These are phyloP conservation scores for Fusarium protoensiforme DNA, from an alignment of 2,329 filamentous ascomycete species.

Conservation along the genomic window DNA sequence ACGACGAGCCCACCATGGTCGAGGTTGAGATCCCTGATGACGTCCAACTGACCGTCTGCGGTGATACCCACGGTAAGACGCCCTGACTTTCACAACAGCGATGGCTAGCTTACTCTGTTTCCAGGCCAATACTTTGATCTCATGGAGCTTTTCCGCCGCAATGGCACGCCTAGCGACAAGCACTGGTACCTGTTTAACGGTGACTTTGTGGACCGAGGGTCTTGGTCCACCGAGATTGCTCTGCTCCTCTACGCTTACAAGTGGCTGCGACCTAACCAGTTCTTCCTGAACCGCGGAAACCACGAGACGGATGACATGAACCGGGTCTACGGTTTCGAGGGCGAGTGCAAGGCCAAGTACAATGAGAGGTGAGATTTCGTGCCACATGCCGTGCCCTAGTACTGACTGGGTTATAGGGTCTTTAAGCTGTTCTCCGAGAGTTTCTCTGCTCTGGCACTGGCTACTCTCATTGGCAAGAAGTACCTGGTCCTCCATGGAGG, in stretches of 20 bases:
- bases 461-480: conserved; percentile 90
- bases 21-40: conserved; percentile 85
- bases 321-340: conserved; percentile 96
- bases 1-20: conserved; percentile 96
- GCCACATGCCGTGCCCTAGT: background rate
- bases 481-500: conserved; percentile 95
- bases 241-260: conserved; percentile 96
- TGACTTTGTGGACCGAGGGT: conserved; percentile 97
- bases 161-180: conserved; percentile 84
- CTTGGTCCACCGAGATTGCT: conserved; percentile 98
- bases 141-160: conserved; percentile 93
- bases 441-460: conserved; percentile 92
- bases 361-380: conserved; percentile 72
- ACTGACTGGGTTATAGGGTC: conserved; percentile 59
- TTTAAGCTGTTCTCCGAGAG: conserved; percentile 99
- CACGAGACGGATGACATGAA: conserved; percentile 99
- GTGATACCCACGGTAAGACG: conserved; percentile 88
- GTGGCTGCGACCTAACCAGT: conserved; percentile 86
- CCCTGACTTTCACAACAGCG: background rate
- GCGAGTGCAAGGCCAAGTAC: conserved; percentile 98
- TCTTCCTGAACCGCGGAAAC: conserved; percentile 98
- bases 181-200: conserved; percentile 98
- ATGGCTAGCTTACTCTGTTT: conserved; percentile 33
- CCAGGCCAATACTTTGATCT: conserved; percentile 96
- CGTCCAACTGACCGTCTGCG: conserved; percentile 89